These are phyloP conservation scores for Kalmusia sp. DNA, from an alignment of 2,329 filamentous ascomycete species.

Conservation along the genomic window DNA sequence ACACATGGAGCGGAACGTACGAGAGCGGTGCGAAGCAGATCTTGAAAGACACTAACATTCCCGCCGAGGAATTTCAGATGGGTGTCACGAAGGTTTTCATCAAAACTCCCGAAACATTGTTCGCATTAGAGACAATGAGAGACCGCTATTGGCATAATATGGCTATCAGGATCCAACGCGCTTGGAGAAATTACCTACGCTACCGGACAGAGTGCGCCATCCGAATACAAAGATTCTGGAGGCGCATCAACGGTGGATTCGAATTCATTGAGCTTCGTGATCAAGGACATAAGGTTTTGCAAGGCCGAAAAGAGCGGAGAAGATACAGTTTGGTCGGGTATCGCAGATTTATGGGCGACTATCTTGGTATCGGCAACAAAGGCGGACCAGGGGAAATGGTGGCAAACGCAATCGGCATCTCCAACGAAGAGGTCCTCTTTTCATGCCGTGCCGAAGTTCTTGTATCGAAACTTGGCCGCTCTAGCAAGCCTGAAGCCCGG, in stretches of 20 bases:
- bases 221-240: conserved; percentile 93
- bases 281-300: conserved; percentile 81
- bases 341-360: conserved; percentile 92
- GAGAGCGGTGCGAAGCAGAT: conserved; percentile 91
- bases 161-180: conserved; percentile 95
- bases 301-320: conserved; percentile 86
- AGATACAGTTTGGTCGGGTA: conserved; percentile 91
- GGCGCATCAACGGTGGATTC: conserved; percentile 87
- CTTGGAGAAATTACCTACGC: conserved; percentile 94
- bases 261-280: conserved; percentile 90
- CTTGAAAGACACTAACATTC: conserved; percentile 94
- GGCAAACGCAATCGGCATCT: conserved; percentile 74
- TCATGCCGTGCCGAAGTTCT: conserved; percentile 90
- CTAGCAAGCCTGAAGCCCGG: conserved; percentile 89
- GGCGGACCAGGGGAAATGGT: conserved; percentile 83
- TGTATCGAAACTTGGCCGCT: conserved; percentile 94
- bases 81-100: conserved; percentile 97
- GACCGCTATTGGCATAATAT: conserved; percentile 99
- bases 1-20: conserved; percentile 90
- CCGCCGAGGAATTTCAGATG: conserved; percentile 94
- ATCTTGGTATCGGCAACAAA: conserved; percentile 83
- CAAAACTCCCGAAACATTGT: conserved; percentile 95
- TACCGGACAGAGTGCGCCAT: conserved; percentile 93
- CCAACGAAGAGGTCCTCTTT: conserved; percentile 80
- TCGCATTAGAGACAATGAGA: conserved; percentile 96